Conservation (phyloP, 805 yeast genomes). For the Lachancea quebecensis region DNA sequence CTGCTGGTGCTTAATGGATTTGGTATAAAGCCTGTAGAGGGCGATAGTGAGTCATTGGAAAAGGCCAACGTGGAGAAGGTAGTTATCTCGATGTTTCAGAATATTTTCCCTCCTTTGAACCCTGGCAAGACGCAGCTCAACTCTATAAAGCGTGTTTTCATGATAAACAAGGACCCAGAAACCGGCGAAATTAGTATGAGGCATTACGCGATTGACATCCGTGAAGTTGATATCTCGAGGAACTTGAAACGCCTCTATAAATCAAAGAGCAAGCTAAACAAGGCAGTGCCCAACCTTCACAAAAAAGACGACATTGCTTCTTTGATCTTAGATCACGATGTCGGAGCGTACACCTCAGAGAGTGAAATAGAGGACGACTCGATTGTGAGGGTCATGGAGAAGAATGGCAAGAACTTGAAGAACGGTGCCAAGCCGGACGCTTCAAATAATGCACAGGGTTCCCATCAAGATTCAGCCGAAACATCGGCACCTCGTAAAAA, state of each 20-base stretch:
- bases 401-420: conserved; percentile 19
- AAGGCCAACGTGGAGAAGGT: conserved; percentile 65
- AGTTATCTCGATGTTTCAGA: conserved; percentile 84
- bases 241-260: conserved; percentile 65
- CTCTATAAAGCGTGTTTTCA: conserved; percentile 74
- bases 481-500: conserved; percentile 43
- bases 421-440: conserved; percentile 16
- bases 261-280: conserved; percentile 52
- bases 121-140: conserved; percentile 73
- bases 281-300: conserved; percentile 63
- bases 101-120: conserved; percentile 90
- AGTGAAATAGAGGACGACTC: conserved; percentile 92
- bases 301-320: conserved; percentile 73
- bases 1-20: conserved; percentile 91
- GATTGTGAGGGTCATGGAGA: conserved; percentile 51
- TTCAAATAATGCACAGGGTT: conserved; percentile 13
- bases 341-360: conserved; percentile 75
- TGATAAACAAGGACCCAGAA: conserved; percentile 66
- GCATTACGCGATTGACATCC: conserved; percentile 84
- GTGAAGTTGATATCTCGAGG: conserved; percentile 68
- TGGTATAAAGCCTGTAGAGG: conserved; percentile 21
- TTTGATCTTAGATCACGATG: conserved; percentile 71
- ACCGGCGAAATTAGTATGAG: conserved; percentile 76
- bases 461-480: conserved; percentile 25
- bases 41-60: conserved; percentile 13